Conservation (phyloP, 192 early-diverging fungal genomes). For the Funneliformis geosporum region DNA sequence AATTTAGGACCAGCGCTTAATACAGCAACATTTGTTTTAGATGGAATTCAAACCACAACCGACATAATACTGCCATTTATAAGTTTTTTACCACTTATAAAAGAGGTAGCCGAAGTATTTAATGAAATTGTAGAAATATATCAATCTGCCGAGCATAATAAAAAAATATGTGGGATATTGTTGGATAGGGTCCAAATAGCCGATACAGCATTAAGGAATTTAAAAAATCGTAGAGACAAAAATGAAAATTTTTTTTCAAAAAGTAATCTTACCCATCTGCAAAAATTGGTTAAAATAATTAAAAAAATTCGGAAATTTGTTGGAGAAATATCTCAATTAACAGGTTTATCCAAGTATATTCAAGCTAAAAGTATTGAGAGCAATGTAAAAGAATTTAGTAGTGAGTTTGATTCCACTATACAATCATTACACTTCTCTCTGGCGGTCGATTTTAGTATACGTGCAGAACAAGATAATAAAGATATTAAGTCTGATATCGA, state of each 20-base stretch:
- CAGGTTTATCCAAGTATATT: neutral
- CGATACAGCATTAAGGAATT: neutral
- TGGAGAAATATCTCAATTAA: neutral
- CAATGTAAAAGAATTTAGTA: conserved; percentile 30
- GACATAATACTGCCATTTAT: no score
- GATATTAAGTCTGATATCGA: no score
- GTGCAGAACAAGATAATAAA: no score
- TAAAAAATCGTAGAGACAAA: neutral
- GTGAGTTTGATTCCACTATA: conserved; percentile 8
- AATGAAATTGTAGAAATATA: no score
- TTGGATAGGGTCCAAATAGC: no score
- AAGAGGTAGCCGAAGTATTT: neutral
- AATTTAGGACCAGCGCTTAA: no score
- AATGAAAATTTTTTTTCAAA: conserved; percentile 4
- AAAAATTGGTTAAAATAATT: neutral
- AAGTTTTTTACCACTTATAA: no score
- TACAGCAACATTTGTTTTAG: no score
- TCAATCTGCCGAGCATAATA: no score
- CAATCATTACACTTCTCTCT: conserved; percentile 3
- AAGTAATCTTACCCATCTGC: neutral
- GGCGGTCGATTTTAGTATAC: no score
- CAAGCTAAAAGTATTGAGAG: neutral
- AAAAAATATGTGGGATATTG: no score
- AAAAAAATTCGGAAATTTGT: neutral
- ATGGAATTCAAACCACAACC: no score